phyloP scores from a whole-genome alignment of 2,329 filamentous ascomycete genomes.

The Microdochium bolleyi region DNA sequence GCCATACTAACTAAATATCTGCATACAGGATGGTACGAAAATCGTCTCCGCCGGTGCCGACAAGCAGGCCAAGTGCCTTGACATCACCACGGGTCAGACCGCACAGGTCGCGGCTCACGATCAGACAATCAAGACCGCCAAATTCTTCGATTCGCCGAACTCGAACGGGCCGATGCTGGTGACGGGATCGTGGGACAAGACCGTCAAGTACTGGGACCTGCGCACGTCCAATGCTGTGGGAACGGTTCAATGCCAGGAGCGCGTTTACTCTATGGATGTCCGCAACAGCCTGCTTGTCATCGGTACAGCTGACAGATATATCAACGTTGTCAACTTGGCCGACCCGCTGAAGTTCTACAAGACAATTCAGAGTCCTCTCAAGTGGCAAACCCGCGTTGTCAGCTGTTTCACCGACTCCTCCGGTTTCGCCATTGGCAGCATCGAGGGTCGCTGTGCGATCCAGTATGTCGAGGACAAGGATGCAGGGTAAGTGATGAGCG shows the following conservation, averaged over 20 bases:
- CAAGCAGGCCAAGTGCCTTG: conserved; percentile 83
- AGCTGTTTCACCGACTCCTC: conserved; percentile 89
- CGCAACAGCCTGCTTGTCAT: conserved; percentile 82
- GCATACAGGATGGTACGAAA: conserved; percentile 76
- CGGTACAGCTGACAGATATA: conserved; percentile 89
- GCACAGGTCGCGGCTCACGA: conserved; percentile 79
- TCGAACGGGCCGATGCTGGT: conserved; percentile 72
- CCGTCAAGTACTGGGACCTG: conserved; percentile 82
- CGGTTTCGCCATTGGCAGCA: conserved; percentile 91
- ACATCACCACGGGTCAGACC: conserved; percentile 61
- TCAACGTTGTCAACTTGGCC: conserved; percentile 88
- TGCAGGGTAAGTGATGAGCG: conserved; percentile 42
- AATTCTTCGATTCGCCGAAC: conserved; percentile 63
- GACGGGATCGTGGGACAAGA: conserved; percentile 90
- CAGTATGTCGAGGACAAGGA: conserved; percentile 98
- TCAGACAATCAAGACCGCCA: conserved; percentile 68
- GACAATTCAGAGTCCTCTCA: conserved; percentile 88
- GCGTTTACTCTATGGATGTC: conserved; percentile 88
- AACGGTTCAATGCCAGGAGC: conserved; percentile 61
- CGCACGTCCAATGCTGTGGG: conserved; percentile 58
- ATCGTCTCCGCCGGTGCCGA: conserved; percentile 83
- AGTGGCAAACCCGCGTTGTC: conserved; percentile 95
- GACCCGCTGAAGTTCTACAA: conserved; percentile 92
- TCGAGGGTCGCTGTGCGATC: conserved; percentile 94
- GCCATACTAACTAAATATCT: conserved; percentile 2